Base-by-base conservation (phyloP, 169 alveolate genomes). In the Babesia ovis region DNA sequence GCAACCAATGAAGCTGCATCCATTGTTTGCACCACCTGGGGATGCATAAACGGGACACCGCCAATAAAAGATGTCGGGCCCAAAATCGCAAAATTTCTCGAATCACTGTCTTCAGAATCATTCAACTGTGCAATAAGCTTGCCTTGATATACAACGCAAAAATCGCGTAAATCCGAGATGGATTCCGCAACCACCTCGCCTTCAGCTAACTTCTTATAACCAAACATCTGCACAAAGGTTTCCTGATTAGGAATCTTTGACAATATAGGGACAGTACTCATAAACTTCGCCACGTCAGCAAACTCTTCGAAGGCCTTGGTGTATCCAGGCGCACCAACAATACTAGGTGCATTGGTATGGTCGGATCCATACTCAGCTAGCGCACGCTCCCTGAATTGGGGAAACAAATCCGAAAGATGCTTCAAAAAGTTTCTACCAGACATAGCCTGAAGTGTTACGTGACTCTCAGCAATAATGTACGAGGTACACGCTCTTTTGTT, bases 381-480 rank as follows among this genome's bases (percentile, higher is more conserved):
- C 4, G 74, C 74, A 29, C 74, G 62, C 37, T 64, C 55, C 22
- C 31, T 79, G 46, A 79, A 79, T 16, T 59, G 16, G 61, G 69
- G 70, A 27, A 66, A 64, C 75, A 61, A 66, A 50, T 81, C 89
- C 20, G 68, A 32, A 35, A 81, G 32, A 27, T 32, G 69, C 32
- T 43, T 46, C 31, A 18, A 37, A 22, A 81, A 81, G 27, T 51
- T 48, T 22, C 35, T 14, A 8, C 75, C 64, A 34, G 32, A 12
- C 73, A 71, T 70, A 6, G 82, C 48, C 72, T 68, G 85, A 4
- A 85, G 90, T 35, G 90, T 85, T 56, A 86, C 92, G 46, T 90
- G 89, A 11, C 91, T 43, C 50, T 76, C 85, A 50, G 93, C 91
- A 9, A 86, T 45, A 54, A 76, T 51, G 74, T 82, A 89, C 25